Evolutionary conservation across 495 filamentous ascomycete genomes (phyloP).

Genomic region (Neohortaea acidophila): DNA sequence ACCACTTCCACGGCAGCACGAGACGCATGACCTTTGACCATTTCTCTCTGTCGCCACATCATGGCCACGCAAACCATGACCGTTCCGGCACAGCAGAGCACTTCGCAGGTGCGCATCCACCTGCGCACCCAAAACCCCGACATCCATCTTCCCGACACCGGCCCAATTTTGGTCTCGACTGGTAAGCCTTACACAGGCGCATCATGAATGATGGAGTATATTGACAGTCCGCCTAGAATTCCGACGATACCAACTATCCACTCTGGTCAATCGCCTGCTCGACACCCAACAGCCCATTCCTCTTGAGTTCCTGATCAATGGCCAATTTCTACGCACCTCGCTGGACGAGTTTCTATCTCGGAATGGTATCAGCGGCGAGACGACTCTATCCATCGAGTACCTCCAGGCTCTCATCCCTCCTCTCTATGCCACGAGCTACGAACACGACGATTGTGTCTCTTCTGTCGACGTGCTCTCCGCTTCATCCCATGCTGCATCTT

Average conservation of each 20-base stretch:
- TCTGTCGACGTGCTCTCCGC: conserved; percentile 70
- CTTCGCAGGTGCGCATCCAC: conserved; percentile 43
- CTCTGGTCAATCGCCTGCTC: conserved; percentile 84
- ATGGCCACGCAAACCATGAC: neutral
- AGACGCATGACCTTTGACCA: no score
- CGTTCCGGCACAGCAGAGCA: neutral
- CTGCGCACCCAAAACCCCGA: conserved; percentile 43
- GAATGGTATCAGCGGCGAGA: conserved; percentile 78
- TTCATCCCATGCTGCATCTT: conserved; percentile 45
- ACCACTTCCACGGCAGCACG: no score
- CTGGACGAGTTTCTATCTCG: conserved; percentile 75
- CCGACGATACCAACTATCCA: conserved; percentile 78
- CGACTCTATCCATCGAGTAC: conserved; percentile 77
- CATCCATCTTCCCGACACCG: conserved; percentile 43
- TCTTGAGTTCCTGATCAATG: conserved; percentile 90
- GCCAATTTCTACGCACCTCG: conserved; percentile 72
- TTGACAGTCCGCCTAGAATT: conserved; percentile 49
- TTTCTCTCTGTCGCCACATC: no score
- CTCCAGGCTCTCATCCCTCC: conserved; percentile 82
- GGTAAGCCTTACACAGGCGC: conserved; percentile 30
- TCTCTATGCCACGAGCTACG: conserved; percentile 66
- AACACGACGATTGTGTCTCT: conserved; percentile 94
- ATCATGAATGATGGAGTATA: neutral
- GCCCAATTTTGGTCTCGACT: conserved; percentile 49
- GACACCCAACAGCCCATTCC: conserved; percentile 63